Conservation (phyloP, 2,329 filamentous ascomycete genomes). For the Ilyonectria destructans region DNA sequence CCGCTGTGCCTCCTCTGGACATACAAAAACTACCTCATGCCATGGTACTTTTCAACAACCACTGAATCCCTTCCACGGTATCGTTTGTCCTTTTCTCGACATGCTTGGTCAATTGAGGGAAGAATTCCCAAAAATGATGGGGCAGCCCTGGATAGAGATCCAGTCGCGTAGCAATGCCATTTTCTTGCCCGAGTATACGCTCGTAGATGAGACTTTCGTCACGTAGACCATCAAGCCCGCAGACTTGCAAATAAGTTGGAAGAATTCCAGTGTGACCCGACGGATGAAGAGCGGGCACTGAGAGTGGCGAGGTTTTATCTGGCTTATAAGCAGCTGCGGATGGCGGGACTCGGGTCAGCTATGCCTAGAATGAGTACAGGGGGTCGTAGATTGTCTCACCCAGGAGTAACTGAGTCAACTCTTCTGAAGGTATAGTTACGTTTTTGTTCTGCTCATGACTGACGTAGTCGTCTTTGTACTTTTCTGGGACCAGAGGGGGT, state of each 20-base stretch:
- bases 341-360: not conserved
- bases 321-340: not conserved
- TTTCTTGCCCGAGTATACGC: slow-evolving; percentile 6
- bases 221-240: slow-evolving; percentile 14
- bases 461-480: slow-evolving; percentile 1
- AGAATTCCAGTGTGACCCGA: slow-evolving; percentile 4
- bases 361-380: not conserved
- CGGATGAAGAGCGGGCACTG: not conserved
- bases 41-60: not conserved
- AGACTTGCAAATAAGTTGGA: slow-evolving; percentile 10
- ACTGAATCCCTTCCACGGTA: not conserved
- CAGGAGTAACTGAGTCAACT: not conserved
- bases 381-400: not conserved
- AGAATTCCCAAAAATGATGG: slow-evolving; percentile 16
- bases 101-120: slow-evolving; percentile 6
- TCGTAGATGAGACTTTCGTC: slow-evolving; percentile 9
- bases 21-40: not conserved
- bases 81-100: slow-evolving; percentile 11
- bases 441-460: slow-evolving; percentile 2
- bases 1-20: not conserved
- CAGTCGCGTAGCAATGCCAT: slow-evolving; percentile 7
- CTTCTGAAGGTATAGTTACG: not conserved
- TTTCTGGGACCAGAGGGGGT: not conserved
- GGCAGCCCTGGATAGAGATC: slow-evolving; percentile 17
- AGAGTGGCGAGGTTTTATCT: not conserved